A percentile compares a stretch with the other conserved stretches of the same genome.
Evolutionary conservation across 169 alveolate genomes (phyloP).

Genomic region (Cyclospora cayetanensis): DNA sequence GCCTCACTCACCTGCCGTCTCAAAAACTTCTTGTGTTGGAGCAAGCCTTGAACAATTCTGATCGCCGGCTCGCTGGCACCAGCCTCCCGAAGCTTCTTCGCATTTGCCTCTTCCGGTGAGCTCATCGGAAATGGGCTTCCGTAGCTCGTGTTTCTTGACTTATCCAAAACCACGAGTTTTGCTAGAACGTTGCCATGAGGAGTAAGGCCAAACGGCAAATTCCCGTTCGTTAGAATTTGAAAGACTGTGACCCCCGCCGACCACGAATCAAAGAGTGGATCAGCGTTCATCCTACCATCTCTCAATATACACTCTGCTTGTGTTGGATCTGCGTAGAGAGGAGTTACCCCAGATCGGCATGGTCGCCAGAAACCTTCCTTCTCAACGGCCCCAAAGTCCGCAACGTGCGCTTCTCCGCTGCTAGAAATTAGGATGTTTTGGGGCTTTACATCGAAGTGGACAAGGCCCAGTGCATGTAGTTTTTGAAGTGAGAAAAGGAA

Average conservation of each 20-base stretch:
- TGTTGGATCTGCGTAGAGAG: background rate
- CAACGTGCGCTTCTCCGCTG: background rate
- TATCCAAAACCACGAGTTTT: background rate
- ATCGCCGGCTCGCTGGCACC: too few species aligned
- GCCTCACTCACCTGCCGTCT: too few species aligned
- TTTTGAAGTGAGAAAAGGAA: background rate
- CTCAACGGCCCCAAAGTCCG: background rate
- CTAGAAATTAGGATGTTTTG: background rate
- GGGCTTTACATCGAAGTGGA: background rate
- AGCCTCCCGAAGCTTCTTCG: too few species aligned
- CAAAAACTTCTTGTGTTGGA: too few species aligned
- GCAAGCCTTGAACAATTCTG: too few species aligned
- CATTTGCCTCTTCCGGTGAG: too few species aligned
- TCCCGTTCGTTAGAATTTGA: background rate
- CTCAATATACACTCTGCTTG: background rate
- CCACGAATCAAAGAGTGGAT: background rate
- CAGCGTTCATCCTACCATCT: background rate
- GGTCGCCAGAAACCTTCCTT: background rate
- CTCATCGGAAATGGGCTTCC: too few species aligned
- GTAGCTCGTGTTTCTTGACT: background rate
- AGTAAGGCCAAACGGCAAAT: background rate
- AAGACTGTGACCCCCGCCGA: background rate
- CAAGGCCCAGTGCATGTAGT: background rate
- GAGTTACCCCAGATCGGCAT: background rate
- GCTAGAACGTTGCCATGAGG: background rate